phyloP scores from a whole-genome alignment of 257 asterid genomes.

The Solanum virginianum region DNA sequence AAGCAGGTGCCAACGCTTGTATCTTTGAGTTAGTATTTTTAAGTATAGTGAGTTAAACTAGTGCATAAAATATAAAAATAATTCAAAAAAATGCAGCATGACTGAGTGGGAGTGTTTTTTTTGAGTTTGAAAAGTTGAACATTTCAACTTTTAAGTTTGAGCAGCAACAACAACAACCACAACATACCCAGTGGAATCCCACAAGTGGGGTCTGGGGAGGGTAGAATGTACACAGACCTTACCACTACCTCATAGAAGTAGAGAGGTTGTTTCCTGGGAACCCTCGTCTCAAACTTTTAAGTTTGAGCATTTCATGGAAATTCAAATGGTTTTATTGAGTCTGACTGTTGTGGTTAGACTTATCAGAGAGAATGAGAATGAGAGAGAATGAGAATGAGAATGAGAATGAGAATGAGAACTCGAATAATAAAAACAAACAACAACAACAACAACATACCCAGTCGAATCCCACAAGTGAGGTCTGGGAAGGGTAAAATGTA shows the following conservation, averaged over 20 bases:
- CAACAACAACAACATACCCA: too few relatives aligned
- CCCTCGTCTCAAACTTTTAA: too few relatives aligned
- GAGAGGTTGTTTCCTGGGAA: too few relatives aligned
- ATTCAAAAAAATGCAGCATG: background rate
- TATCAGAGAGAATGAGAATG: background rate
- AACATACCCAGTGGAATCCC: too few relatives aligned
- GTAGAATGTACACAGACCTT: too few relatives aligned
- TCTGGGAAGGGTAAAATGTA: too few relatives aligned
- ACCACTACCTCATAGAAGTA: too few relatives aligned
- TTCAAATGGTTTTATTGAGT: background rate
- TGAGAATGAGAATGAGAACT: background rate
- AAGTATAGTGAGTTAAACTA: background rate
- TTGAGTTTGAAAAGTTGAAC: background rate
- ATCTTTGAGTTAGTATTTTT: background rate
- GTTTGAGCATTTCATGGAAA: background rate
- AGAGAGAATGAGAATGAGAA: too few relatives aligned
- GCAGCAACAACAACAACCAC: too few relatives aligned
- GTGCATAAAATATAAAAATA: background rate
- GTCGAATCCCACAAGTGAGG: too few relatives aligned
- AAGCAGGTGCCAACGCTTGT: background rate
- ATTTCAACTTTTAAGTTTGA: background rate
- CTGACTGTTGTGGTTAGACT: background rate
- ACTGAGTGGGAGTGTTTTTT: background rate
- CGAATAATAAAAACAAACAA: background rate
- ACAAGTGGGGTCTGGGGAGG: too few relatives aligned